Evolutionary conservation across 129 eudicot genomes (phyloP).

Genomic region (Pulicaria dysenterica): DNA sequence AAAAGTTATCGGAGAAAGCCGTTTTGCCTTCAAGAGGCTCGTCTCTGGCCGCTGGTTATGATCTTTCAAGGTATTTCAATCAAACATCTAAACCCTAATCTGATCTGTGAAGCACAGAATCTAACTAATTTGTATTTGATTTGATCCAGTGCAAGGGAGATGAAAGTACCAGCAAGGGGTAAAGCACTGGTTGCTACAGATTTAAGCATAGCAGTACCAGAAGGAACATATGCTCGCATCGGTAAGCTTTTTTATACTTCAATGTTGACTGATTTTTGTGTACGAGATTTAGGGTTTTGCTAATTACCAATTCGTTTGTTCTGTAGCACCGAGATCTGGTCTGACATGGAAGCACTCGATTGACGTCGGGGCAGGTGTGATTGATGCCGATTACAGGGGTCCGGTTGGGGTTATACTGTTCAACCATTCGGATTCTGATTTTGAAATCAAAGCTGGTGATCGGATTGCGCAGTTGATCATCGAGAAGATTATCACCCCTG

Average conservation of each 20-base stretch:
- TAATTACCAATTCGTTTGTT: not conserved
- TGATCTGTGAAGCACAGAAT: not conserved
- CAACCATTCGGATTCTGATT: constrained; percentile 36
- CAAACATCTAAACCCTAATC: not conserved
- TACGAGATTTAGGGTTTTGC: not conserved
- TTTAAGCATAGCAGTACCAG: constrained; percentile 67
- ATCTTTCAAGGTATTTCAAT: constrained; percentile 62
- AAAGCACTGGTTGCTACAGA: constrained; percentile 68
- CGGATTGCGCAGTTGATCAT: constrained; percentile 81
- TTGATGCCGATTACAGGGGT: constrained; percentile 55
- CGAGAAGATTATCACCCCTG: constrained; percentile 45
- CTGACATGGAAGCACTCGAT: constrained; percentile 83
- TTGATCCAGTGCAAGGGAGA: constrained; percentile 51
- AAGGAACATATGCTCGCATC: constrained; percentile 72
- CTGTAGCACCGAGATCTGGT: constrained; percentile 77
- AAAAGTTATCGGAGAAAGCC: constrained; percentile 68
- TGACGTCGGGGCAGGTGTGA: constrained; percentile 84
- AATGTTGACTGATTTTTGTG: not conserved
- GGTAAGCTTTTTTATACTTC: constrained; percentile 38
- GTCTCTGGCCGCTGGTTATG: constrained; percentile 74
- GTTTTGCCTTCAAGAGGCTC: constrained; percentile 63
- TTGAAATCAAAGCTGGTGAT: constrained; percentile 44
- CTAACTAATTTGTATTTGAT: not conserved
- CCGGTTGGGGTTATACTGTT: constrained; percentile 37
- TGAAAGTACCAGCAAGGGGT: constrained; percentile 67